phyloP scores from a whole-genome alignment of 352 stramenopile genomes.

The Pythium coloratum region DNA sequence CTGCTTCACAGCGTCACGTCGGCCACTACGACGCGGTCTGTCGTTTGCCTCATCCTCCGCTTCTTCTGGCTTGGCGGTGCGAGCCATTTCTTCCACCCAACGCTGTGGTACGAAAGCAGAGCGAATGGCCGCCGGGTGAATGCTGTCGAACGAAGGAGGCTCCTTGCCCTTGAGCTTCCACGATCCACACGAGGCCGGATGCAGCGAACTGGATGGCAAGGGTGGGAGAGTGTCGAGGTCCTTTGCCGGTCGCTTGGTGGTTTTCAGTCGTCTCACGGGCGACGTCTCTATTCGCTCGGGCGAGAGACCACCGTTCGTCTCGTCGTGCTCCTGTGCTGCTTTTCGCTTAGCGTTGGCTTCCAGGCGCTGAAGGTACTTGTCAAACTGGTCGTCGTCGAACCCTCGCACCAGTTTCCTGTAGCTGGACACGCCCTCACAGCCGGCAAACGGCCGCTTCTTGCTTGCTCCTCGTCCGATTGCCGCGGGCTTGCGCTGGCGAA shows the following conservation, averaged over 20 bases:
- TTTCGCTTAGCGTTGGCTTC: slow-evolving; percentile 21
- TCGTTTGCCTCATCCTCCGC: neutral
- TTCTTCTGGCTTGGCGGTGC: neutral
- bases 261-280: slow-evolving; percentile 9
- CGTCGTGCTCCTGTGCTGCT: neutral
- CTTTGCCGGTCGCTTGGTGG: slow-evolving; percentile 27
- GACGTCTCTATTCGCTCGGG: slow-evolving; percentile 8
- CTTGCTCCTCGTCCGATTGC: slow-evolving; percentile 14
- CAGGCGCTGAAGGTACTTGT: slow-evolving; percentile 44
- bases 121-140: slow-evolving; percentile 19
- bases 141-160: slow-evolving; percentile 15
- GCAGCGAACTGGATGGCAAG: slow-evolving; percentile 37
- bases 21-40: slow-evolving; percentile 14
- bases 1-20: slow-evolving; percentile 9
- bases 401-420: slow-evolving; percentile 68
- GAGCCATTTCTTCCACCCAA: slow-evolving; percentile 18
- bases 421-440: slow-evolving; percentile 40
- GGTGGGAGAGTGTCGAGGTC: slow-evolving; percentile 39
- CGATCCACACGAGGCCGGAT: slow-evolving; percentile 60
- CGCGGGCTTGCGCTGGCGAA: slow-evolving; percentile 27
- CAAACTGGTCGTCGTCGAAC: slow-evolving; percentile 78
- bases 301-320: neutral
- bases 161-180: slow-evolving; percentile 68
- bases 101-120: slow-evolving; percentile 6
- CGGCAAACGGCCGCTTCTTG: slow-evolving; percentile 41